Percentiles rank a stretch among this genome's conserved stretches.
Conservation (phyloP, 345 rosid genomes). For the Mangifera indica region DNA sequence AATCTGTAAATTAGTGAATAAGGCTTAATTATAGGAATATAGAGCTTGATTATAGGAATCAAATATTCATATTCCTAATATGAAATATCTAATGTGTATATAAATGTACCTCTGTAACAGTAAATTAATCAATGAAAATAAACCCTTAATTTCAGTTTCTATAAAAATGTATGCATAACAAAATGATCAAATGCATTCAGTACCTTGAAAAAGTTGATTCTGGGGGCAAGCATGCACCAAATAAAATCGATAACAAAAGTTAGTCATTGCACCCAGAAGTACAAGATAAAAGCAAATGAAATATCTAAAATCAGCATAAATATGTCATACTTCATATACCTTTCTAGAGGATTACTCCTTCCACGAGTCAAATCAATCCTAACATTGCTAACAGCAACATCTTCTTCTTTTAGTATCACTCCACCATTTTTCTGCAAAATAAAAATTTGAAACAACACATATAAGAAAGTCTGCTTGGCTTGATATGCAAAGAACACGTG, state of each 20-base stretch:
- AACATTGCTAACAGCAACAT: constrained; percentile 74
- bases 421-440: constrained; percentile 61
- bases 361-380: constrained; percentile 92
- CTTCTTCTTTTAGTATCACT: constrained; percentile 63
- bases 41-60: too few species aligned
- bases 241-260: constrained; percentile 6
- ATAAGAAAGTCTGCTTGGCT: not conserved
- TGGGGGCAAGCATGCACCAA: constrained; percentile 33
- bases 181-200: not conserved
- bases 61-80: too few species aligned
- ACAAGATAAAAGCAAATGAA: constrained; percentile 9
- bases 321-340: constrained; percentile 41
- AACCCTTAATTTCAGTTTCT: too few species aligned
- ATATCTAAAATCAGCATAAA: constrained; percentile 6
- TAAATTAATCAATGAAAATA: too few species aligned
- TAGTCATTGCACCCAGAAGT: not conserved
- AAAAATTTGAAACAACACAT: constrained; percentile 7
- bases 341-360: constrained; percentile 78
- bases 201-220: constrained; percentile 97
- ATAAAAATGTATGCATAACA: not conserved
- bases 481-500: not conserved
- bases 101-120: too few species aligned
- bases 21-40: too few species aligned
- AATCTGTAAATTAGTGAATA: too few species aligned
- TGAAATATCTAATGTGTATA: too few species aligned